A percentile compares a stretch with the other conserved stretches of the same genome.
Evolutionary conservation across 163 green algal species (phyloP).

Genomic region (Coccomyxa subellipsoidea): DNA sequence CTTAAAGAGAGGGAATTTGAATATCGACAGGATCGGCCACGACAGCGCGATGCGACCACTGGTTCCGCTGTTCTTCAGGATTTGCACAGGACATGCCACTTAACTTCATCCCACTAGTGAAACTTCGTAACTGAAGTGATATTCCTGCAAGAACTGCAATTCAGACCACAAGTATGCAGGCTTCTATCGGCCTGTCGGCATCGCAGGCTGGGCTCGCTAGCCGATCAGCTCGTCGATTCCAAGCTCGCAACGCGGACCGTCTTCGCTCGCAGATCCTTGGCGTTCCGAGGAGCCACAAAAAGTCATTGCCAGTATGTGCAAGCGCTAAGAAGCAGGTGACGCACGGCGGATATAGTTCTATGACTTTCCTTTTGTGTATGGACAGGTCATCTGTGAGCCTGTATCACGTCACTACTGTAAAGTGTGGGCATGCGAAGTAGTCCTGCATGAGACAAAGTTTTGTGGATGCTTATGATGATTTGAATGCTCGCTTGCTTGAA

Average conservation of each 20-base stretch:
- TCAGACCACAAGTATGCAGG: constrained; percentile 66
- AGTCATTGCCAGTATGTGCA: constrained; percentile 23
- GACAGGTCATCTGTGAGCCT: background rate
- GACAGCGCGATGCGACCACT: background rate
- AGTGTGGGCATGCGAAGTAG: background rate
- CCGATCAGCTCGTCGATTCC: constrained; percentile 9
- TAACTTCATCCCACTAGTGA: background rate
- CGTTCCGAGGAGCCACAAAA: constrained; percentile 23
- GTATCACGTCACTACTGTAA: background rate
- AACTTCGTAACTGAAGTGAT: too few relatives aligned
- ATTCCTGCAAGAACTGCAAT: too few relatives aligned
- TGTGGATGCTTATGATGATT: background rate
- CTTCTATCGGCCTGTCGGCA: constrained; percentile 33
- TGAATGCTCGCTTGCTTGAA: background rate
- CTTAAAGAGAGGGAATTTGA: too few relatives aligned
- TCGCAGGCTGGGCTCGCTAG: background rate
- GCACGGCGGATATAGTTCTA: too few relatives aligned
- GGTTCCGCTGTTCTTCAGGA: background rate
- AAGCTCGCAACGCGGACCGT: constrained; percentile 38
- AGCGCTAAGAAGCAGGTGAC: constrained; percentile 48
- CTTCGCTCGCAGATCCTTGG: constrained; percentile 36
- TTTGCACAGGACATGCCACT: background rate
- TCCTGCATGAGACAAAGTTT: background rate
- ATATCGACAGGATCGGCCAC: background rate
- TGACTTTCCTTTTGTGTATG: background rate